Percentiles rank a stretch among this genome's conserved stretches.
phyloP scores from a whole-genome alignment of 2,329 filamentous ascomycete genomes.

The Chrysoporthe austroafricana region DNA sequence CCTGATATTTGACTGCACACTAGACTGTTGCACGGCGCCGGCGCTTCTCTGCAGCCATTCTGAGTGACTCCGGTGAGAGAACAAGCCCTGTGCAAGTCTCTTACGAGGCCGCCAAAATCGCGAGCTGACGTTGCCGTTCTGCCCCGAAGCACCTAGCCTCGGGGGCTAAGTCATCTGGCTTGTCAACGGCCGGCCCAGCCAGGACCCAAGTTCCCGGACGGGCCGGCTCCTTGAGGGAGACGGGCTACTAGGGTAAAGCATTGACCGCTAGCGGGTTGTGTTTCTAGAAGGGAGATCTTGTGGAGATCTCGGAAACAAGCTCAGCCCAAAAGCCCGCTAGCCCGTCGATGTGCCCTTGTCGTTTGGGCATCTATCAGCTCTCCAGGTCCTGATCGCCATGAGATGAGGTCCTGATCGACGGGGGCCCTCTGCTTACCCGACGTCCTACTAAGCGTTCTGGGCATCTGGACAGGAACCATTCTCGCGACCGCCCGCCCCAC shows the following conservation, averaged over 20 bases:
- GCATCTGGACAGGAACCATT: no score
- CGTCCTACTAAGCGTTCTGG: no score
- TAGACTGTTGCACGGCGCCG: not conserved
- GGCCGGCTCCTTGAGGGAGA: not conserved
- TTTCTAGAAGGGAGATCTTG: not conserved
- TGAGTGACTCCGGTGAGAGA: not conserved
- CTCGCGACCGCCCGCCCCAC: no score
- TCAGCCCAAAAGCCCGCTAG: no score
- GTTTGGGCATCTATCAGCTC: no score
- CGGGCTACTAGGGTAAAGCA: no score
- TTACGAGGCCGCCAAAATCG: no score
- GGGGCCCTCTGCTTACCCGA: no score
- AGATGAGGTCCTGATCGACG: no score
- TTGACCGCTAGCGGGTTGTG: not conserved
- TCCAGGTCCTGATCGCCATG: not conserved
- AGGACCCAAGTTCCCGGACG: not conserved
- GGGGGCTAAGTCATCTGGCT: not conserved
- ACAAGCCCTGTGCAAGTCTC: not conserved
- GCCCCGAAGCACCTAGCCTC: conserved; percentile 1
- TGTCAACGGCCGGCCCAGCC: no score
- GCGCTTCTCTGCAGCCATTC: not conserved
- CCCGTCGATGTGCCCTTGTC: no score
- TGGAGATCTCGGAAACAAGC: not conserved
- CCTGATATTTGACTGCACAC: not conserved
- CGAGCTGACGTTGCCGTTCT: not conserved